phyloP scores from a whole-genome alignment of 2,329 filamentous ascomycete genomes.

The Colletotrichum filicis region DNA sequence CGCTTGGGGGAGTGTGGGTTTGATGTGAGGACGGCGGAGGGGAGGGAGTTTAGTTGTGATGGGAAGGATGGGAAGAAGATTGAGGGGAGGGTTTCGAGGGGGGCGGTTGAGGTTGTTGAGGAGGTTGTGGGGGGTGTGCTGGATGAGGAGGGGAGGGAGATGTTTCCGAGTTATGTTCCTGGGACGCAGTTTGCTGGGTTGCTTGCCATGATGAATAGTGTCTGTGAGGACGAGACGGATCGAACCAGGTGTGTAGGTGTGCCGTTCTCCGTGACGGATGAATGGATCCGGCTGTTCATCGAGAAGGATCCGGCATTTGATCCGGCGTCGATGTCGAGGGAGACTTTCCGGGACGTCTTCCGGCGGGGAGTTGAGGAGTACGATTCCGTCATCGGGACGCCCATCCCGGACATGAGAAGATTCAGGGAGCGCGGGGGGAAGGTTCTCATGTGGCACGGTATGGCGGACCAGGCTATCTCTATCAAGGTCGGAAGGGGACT shows the following conservation, averaged over 20 bases:
- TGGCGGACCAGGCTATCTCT: conserved; percentile 48
- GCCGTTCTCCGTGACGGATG: neutral
- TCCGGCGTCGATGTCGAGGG: conserved; percentile 5
- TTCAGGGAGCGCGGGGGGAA: conserved; percentile 51
- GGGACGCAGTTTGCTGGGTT: neutral
- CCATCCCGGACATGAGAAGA: conserved; percentile 39
- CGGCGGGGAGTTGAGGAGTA: conserved; percentile 36
- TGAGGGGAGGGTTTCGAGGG: neutral
- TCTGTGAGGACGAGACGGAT: neutral
- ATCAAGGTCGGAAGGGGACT: neutral
- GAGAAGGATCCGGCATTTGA: conserved; percentile 43
- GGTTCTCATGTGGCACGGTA: conserved; percentile 54
- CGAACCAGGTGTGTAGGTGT: neutral
- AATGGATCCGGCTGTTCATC: conserved; percentile 24
- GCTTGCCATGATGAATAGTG: conserved; percentile 9
- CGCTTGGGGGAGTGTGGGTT: conserved; percentile 14
- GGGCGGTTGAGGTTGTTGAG: conserved; percentile 28
- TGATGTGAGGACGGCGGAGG: conserved; percentile 34
- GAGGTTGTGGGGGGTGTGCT: neutral
- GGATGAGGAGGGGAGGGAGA: conserved; percentile 3
- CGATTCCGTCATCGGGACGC: conserved; percentile 39
- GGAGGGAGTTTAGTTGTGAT: conserved; percentile 22
- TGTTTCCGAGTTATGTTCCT: neutral
- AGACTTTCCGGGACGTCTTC: conserved; percentile 31
- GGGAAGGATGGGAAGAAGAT: conserved; percentile 38